Conservation (phyloP, 2,329 filamentous ascomycete genomes). For the Reticulascus tulasneorum region DNA sequence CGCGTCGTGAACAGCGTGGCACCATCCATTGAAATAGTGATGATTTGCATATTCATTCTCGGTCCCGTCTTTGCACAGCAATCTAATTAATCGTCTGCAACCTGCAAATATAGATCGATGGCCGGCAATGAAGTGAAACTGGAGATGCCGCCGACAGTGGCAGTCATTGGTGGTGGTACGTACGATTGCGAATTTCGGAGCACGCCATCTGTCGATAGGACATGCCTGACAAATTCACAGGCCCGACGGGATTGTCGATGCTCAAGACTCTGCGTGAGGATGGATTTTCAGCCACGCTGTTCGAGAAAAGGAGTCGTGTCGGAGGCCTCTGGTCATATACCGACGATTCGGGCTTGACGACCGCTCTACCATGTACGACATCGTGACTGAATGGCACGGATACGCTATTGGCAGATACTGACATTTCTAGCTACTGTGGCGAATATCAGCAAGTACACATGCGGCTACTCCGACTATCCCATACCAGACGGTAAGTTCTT, state of each 20-base stretch:
- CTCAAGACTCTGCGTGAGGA: conserved; percentile 38
- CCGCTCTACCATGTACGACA: conserved; percentile 25
- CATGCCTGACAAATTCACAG: conserved; percentile 9
- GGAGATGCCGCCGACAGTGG: conserved; percentile 25
- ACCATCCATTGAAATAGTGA: too few species aligned
- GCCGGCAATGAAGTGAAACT: too few species aligned
- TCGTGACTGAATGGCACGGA: conserved; percentile 1
- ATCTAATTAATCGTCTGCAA: background rate
- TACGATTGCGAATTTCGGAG: background rate
- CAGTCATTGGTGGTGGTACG: conserved; percentile 20
- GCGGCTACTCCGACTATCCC: conserved; percentile 36
- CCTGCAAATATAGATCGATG: too few species aligned
- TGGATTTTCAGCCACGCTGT: conserved; percentile 36
- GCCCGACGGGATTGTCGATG: conserved; percentile 24
- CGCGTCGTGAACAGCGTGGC: too few species aligned
- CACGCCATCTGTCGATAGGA: too few species aligned
- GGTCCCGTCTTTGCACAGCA: background rate
- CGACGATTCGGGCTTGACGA: conserved; percentile 28
- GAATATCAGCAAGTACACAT: conserved; percentile 34
- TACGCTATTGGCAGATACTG: background rate
- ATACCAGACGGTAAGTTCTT: conserved; percentile 32
- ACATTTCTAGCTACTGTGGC: conserved; percentile 21
- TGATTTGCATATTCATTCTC: too few species aligned
- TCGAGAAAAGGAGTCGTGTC: conserved; percentile 32
- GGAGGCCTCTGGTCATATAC: conserved; percentile 41